Percentiles rank a stretch among this genome's conserved stretches.
Evolutionary conservation across 768 basidiomycete genomes (phyloP).

Genomic region (Tephrocybe sp.): DNA sequence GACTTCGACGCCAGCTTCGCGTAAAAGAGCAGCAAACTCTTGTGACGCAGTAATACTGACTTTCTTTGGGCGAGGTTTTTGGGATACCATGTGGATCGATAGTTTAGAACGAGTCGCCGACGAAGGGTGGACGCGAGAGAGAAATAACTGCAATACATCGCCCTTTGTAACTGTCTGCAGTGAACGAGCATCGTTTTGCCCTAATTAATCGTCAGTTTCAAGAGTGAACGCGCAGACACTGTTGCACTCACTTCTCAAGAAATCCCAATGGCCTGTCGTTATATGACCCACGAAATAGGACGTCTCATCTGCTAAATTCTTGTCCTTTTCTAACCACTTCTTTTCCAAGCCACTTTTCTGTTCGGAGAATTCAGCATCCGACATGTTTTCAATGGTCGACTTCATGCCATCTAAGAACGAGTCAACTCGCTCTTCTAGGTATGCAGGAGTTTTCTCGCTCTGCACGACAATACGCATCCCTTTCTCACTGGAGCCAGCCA

Average conservation of each 20-base stretch:
- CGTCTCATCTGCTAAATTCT: conserved; percentile 85
- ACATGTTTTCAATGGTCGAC: conserved; percentile 64
- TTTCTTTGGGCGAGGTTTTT: conserved; percentile 54
- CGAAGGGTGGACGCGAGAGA: conserved; percentile 62
- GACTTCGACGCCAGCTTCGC: conserved; percentile 42
- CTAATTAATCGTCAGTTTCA: conserved; percentile 36
- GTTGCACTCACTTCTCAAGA: conserved; percentile 66
- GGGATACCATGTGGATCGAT: conserved; percentile 78
- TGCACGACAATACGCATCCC: conserved; percentile 87
- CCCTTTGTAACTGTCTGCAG: conserved; percentile 67
- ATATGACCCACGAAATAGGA: conserved; percentile 69
- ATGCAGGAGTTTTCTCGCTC: conserved; percentile 76
- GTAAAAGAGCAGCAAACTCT: conserved; percentile 57
- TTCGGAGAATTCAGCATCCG: conserved; percentile 66
- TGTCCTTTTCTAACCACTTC: conserved; percentile 81
- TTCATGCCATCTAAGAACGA: conserved; percentile 81
- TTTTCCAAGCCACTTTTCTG: conserved; percentile 77
- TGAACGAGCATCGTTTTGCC: conserved; percentile 64
- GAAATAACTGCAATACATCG: conserved; percentile 73
- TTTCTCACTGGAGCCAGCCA: conserved; percentile 64
- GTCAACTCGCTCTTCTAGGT: conserved; percentile 86
- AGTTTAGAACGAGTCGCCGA: conserved; percentile 75
- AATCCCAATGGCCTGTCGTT: conserved; percentile 81
- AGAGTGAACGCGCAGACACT: not conserved
- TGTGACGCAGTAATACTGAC: conserved; percentile 63